A percentile compares a stretch with the other conserved stretches of the same genome.
These are phyloP conservation scores for Nakazawaea holstii DNA, from an alignment of 805 yeast genomes.

Conservation along the genomic window DNA sequence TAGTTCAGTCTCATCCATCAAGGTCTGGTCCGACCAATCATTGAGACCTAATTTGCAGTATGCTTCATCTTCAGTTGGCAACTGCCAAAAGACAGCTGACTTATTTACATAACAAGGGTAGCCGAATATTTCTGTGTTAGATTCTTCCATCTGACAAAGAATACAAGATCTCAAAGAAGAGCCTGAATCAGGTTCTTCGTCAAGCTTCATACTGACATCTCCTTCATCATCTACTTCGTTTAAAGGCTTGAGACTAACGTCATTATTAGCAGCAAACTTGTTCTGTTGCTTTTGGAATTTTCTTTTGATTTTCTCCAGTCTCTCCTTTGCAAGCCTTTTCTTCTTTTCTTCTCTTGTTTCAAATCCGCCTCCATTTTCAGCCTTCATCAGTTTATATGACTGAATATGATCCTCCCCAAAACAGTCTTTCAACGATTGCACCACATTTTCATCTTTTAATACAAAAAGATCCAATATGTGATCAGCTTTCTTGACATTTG, in stretches of 20 bases:
- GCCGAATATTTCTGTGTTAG: slow-evolving; percentile 44
- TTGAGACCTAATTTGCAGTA: slow-evolving; percentile 20
- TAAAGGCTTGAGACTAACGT: slow-evolving; percentile 17
- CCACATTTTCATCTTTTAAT: slow-evolving; percentile 39
- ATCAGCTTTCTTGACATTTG: slow-evolving; percentile 50
- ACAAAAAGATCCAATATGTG: slow-evolving; percentile 46
- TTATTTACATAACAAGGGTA: slow-evolving; percentile 46
- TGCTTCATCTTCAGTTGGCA: slow-evolving; percentile 25
- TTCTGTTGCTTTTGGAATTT: slow-evolving; percentile 54
- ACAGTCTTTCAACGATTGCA: slow-evolving; percentile 46
- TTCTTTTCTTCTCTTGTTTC: slow-evolving; percentile 54
- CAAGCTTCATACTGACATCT: slow-evolving; percentile 19
- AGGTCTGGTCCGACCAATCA: slow-evolving; percentile 19
- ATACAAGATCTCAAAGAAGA: slow-evolving; percentile 41
- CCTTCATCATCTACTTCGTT: slow-evolving; percentile 11
- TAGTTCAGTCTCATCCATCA: slow-evolving; percentile 1
- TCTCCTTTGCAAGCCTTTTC: slow-evolving; percentile 52
- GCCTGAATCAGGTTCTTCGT: slow-evolving; percentile 18
- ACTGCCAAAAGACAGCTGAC: slow-evolving; percentile 44
- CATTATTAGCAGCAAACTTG: slow-evolving; percentile 36
- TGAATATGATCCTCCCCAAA: slow-evolving; percentile 54
- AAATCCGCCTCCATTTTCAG: slow-evolving; percentile 28
- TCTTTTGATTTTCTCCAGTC: slow-evolving; percentile 56
- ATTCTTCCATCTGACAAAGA: slow-evolving; percentile 51
- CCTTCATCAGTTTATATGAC: slow-evolving; percentile 42